Conservation (phyloP, 495 filamentous ascomycete species). For the Melanomma pulvis-pyrius region DNA sequence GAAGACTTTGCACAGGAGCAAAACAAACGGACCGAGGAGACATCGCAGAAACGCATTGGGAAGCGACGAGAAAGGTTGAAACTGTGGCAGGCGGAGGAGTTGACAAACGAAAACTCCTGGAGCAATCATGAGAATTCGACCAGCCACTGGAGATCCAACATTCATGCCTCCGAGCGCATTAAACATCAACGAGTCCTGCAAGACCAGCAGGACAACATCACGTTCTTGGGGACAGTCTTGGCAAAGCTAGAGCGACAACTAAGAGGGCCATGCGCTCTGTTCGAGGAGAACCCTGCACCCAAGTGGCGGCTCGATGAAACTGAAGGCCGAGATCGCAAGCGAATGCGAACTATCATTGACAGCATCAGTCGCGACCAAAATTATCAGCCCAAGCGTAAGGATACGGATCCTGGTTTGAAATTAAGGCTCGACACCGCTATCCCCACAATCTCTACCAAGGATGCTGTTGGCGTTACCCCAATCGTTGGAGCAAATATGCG, state of each 20-base stretch:
- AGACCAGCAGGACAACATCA: conserved; percentile 86
- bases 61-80: conserved; percentile 82
- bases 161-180: conserved; percentile 86
- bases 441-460: conserved; percentile 33
- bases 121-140: conserved; percentile 81
- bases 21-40: conserved; percentile 74
- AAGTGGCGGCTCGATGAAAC: conserved; percentile 95
- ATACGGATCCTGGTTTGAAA: conserved; percentile 36
- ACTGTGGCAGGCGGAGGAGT: conserved; percentile 71
- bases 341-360: conserved; percentile 80
- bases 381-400: conserved; percentile 83
- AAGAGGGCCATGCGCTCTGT: conserved; percentile 73
- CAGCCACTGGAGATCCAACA: conserved; percentile 89
- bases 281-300: conserved; percentile 62
- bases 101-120: conserved; percentile 67
- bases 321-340: conserved; percentile 94
- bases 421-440: conserved; percentile 49
- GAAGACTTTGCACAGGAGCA: conserved; percentile 79
- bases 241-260: conserved; percentile 73
- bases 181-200: conserved; percentile 86
- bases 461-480: conserved; percentile 48
- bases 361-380: conserved; percentile 66
- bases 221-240: conserved; percentile 72
- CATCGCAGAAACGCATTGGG: conserved; percentile 63
- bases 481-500: conserved; percentile 9